Evolutionary conservation across 345 rosid genomes (phyloP), one percentile per base, ranked within the genome.

Genomic region (Excoecaria cochinchinensis): DNA sequence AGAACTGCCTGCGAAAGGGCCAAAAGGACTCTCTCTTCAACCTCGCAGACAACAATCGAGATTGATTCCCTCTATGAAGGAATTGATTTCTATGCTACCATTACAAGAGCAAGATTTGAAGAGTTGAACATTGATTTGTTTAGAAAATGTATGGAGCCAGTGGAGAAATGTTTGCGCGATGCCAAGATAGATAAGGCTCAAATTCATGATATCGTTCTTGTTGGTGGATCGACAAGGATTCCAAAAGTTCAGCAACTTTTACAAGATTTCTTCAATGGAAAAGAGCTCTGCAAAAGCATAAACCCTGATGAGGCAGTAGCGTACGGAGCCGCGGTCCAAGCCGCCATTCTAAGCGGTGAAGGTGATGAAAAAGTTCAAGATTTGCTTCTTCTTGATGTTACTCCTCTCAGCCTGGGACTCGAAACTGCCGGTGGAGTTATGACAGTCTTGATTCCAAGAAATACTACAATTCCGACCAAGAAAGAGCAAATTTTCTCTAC

Each of bases 231-330:
- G 4, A 71, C 40, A 14, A 71, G 74, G 44, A 71, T 71, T 44
- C 74, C 74, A 6, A 71, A 71, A 71, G 66, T 71, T 8, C 66
- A 71, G 39, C 74, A 71, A 42, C 74, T 71, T 58, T 10, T 71
- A 39, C 74, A 71, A 44, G 74, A 58, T 42, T 57, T 71, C 67
- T 71, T 71, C 66, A 58, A 71, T 14, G 70, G 70, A 4, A 67
- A 67, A 15, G 70, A 67, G 39, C 70, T 67, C 17, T 67, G 70
- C 70, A 67, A 71, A n/a, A 71, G 74, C 42, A 71, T 71, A 42
- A 71, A 71, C 40, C 74, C 74, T 0, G 74, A 71, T 21, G 74
- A 71, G 31, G 74, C 74, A 3, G 66, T 71, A 8, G 74, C 74
- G 1, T 71, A 71, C 7, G 66, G 74, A 56, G 74, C 65, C 15